These are phyloP conservation scores for Fusarium secorum DNA, from an alignment of 2,329 filamentous ascomycete genomes.

Conservation along the genomic window DNA sequence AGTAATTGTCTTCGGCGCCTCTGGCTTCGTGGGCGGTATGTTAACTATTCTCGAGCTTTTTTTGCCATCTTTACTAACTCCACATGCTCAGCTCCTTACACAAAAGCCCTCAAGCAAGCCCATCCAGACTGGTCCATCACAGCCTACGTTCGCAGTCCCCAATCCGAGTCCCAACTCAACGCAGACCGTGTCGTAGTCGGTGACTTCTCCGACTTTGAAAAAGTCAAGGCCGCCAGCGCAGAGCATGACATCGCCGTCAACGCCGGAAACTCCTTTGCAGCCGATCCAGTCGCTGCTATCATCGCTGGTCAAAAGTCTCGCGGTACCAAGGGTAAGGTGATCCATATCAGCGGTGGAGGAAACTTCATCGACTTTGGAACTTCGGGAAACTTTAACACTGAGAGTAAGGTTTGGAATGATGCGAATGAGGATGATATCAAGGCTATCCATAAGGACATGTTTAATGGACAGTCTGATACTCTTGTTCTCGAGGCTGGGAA, in stretches of 20 bases:
- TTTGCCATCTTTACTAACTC: rapidly evolving
- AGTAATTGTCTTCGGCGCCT: constrained; percentile 9
- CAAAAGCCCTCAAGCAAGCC: constrained; percentile 5
- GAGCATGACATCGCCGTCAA: constrained; percentile 11
- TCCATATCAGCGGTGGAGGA: constrained; percentile 1
- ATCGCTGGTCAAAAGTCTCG: neutral
- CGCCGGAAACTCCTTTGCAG: neutral
- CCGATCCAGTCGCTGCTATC: neutral
- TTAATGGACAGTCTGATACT: neutral
- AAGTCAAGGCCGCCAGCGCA: neutral
- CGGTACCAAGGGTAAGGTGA: neutral
- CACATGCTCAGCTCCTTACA: neutral
- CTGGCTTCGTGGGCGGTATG: constrained; percentile 13
- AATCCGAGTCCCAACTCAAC: neutral
- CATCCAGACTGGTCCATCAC: constrained; percentile 7
- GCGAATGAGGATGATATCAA: constrained; percentile 6
- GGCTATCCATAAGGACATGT: constrained; percentile 12
- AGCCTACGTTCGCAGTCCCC: neutral
- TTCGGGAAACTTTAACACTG: neutral
- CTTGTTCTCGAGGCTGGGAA: constrained; percentile 4
- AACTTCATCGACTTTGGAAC: constrained; percentile 15
- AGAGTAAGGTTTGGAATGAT: constrained; percentile 14
- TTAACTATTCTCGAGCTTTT: rapidly evolving
- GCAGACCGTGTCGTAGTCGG: neutral
- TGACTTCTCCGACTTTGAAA: constrained; percentile 4